A percentile compares a stretch with the other conserved stretches of the same genome.
phyloP scores from a whole-genome alignment of 495 filamentous ascomycete genomes.

The Podospora didyma region DNA sequence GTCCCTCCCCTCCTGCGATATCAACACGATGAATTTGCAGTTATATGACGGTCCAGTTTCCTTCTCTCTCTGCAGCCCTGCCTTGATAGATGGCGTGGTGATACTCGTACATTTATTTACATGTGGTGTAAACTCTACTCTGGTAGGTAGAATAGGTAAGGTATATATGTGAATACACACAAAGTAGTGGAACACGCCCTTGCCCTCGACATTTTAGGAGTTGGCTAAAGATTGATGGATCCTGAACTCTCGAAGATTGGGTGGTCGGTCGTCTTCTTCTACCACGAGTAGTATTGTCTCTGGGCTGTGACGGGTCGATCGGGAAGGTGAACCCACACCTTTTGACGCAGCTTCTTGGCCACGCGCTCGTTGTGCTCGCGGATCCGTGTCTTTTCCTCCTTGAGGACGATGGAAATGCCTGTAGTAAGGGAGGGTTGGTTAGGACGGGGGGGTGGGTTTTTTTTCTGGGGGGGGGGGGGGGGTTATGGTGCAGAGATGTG shows the following conservation, averaged over 20 bases:
- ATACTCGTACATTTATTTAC: neutral
- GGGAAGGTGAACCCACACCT: constrained; percentile 81
- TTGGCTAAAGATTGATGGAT: too few species aligned
- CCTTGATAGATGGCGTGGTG: neutral
- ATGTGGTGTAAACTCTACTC: neutral
- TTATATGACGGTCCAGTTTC: neutral
- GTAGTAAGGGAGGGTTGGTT: neutral
- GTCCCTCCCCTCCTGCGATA: neutral
- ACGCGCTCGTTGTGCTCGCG: constrained; percentile 72
- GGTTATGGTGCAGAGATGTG: too few species aligned
- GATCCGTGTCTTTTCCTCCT: constrained; percentile 87
- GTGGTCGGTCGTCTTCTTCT: constrained; percentile 20
- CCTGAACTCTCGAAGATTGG: neutral
- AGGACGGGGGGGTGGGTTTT: neutral
- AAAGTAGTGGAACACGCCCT: too few species aligned
- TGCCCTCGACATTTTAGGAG: too few species aligned
- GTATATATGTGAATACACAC: too few species aligned
- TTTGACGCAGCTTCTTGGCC: constrained; percentile 62
- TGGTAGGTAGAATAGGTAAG: too few species aligned
- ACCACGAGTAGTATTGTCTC: constrained; percentile 88
- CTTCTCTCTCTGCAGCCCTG: neutral
- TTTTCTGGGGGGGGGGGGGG: too few species aligned
- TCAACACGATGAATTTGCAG: neutral
- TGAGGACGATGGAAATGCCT: constrained; percentile 79
- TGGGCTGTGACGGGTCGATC: constrained; percentile 73